Evolutionary conservation across 2,329 filamentous ascomycete genomes (phyloP).

Genomic region (Botrytis sinoallii): DNA sequence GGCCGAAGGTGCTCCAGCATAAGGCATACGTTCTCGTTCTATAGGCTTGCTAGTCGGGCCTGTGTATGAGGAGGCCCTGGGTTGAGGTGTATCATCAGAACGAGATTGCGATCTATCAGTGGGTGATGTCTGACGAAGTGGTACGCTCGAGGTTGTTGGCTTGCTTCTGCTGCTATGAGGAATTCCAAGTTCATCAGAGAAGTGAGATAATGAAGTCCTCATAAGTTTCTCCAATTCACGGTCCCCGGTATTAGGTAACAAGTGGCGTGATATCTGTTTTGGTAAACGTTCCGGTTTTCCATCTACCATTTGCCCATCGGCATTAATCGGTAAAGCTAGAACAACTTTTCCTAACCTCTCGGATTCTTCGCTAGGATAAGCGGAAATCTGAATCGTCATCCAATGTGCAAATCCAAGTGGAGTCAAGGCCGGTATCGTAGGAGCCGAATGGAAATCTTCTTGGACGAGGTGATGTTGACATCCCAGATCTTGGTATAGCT

Average conservation of each 20-base stretch:
- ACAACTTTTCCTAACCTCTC: constrained; percentile 67
- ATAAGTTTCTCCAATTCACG: constrained; percentile 56
- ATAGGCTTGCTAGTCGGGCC: constrained; percentile 34
- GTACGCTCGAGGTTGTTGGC: constrained; percentile 31
- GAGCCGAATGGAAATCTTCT: constrained; percentile 47
- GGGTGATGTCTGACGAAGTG: constrained; percentile 30
- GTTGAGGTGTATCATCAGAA: constrained; percentile 29
- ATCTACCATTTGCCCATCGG: constrained; percentile 53
- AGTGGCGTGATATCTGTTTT: constrained; percentile 69
- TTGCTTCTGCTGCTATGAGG: constrained; percentile 41
- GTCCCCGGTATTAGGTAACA: constrained; percentile 63
- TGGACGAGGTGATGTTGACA: constrained; percentile 65
- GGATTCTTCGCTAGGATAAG: constrained; percentile 73
- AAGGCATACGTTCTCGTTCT: constrained; percentile 40
- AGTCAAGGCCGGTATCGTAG: constrained; percentile 63
- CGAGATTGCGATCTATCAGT: constrained; percentile 25
- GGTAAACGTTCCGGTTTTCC: constrained; percentile 71
- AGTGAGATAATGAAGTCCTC: constrained; percentile 55
- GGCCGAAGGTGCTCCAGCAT: constrained; percentile 36
- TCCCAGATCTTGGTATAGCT: constrained; percentile 53
- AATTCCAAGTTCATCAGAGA: constrained; percentile 43
- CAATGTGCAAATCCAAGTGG: constrained; percentile 67
- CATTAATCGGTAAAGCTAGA: constrained; percentile 64
- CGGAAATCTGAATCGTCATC: constrained; percentile 69
- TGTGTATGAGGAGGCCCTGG: constrained; percentile 28